These are phyloP conservation scores for Fusarium coffeatum DNA, from an alignment of 2,329 filamentous ascomycete genomes.

Conservation along the genomic window DNA sequence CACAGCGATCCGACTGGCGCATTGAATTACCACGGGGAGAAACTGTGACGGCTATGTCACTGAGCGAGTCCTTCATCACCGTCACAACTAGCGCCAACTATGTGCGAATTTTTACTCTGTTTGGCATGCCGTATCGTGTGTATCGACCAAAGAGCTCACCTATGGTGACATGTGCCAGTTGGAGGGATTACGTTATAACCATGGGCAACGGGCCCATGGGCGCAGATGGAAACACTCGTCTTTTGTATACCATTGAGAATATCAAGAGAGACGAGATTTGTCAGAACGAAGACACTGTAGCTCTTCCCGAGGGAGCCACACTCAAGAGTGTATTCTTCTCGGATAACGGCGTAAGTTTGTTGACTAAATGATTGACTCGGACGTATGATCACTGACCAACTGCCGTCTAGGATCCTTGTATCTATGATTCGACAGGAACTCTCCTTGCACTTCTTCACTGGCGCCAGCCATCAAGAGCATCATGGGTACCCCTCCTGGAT, in stretches of 20 bases:
- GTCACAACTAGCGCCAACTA: constrained; percentile 90
- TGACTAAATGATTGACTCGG: neutral
- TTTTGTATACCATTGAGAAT: constrained; percentile 94
- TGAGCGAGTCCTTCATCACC: constrained; percentile 91
- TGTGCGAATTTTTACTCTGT: constrained; percentile 91
- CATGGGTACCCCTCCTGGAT: constrained; percentile 92
- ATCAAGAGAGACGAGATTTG: constrained; percentile 93
- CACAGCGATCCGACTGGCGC: constrained; percentile 87
- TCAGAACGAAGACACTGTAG: constrained; percentile 92
- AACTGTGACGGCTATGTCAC: constrained; percentile 84
- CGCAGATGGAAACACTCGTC: constrained; percentile 78
- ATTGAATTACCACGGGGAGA: constrained; percentile 90
- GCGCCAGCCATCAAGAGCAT: constrained; percentile 85
- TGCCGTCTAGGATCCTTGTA: constrained; percentile 80
- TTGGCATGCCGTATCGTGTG: constrained; percentile 87
- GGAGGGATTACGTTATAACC: constrained; percentile 95
- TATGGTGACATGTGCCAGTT: constrained; percentile 92
- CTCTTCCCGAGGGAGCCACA: constrained; percentile 78
- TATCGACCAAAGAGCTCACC: constrained; percentile 92
- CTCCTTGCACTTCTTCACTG: constrained; percentile 90
- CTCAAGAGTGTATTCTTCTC: constrained; percentile 92
- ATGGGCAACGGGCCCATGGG: constrained; percentile 91
- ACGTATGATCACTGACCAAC: neutral
- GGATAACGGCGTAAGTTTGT: constrained; percentile 77
- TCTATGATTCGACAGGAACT: constrained; percentile 93